Evolutionary conservation across 2,329 filamentous ascomycete species (phyloP).

Genomic region (Neopestalotiopsis sp.): DNA sequence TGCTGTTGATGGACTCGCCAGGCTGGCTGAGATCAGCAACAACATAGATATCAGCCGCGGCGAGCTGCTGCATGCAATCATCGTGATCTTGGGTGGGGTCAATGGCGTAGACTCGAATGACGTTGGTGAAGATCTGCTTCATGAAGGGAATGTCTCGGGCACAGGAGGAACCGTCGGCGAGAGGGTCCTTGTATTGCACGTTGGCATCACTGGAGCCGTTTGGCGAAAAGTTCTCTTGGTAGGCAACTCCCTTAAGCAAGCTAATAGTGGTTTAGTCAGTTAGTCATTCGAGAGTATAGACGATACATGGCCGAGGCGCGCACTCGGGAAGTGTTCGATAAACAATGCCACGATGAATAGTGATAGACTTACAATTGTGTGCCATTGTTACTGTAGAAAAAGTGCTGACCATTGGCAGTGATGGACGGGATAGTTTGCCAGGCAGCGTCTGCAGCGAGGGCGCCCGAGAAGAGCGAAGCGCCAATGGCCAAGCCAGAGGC

Average conservation of each 20-base stretch:
- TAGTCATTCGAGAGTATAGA: not conserved
- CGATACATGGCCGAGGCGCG: too few relatives aligned
- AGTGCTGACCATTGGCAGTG: constrained; percentile 37
- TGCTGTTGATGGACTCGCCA: constrained; percentile 81
- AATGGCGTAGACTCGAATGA: constrained; percentile 93
- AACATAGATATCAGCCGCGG: constrained; percentile 90
- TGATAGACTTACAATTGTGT: constrained; percentile 65
- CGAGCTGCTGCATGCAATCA: constrained; percentile 82
- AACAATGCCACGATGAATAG: not conserved
- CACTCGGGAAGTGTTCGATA: constrained; percentile 16
- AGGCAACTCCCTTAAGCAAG: constrained; percentile 92
- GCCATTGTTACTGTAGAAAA: constrained; percentile 58
- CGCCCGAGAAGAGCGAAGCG: constrained; percentile 30
- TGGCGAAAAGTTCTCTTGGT: constrained; percentile 79
- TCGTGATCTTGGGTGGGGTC: constrained; percentile 80
- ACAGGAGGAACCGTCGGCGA: constrained; percentile 74
- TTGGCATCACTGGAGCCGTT: constrained; percentile 48
- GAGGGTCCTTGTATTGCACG: constrained; percentile 77
- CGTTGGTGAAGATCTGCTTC: constrained; percentile 81
- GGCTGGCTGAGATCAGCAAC: constrained; percentile 90
- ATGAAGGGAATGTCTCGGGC: constrained; percentile 86
- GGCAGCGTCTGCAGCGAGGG: constrained; percentile 29
- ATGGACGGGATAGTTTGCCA: constrained; percentile 37
- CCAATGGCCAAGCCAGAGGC: constrained; percentile 29
- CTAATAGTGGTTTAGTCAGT: constrained; percentile 28